A percentile compares a stretch with the other conserved stretches of the same genome.
Conservation (phyloP, 2,329 filamentous ascomycete genomes). For the Ophiostoma piceae region DNA sequence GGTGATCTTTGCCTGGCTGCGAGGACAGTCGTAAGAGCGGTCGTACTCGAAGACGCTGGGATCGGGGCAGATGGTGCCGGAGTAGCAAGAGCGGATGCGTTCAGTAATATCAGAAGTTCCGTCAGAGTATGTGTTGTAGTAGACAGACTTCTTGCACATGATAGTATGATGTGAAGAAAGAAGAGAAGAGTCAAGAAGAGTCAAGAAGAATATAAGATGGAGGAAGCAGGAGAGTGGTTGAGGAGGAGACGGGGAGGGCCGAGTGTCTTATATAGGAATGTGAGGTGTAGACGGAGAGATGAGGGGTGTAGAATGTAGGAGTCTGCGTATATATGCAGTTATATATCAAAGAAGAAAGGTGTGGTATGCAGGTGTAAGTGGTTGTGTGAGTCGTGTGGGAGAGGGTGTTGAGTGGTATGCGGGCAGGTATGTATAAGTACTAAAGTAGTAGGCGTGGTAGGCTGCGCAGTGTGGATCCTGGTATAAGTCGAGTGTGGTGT, state of each 20-base stretch:
- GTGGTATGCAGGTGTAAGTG: slow-evolving; percentile 6
- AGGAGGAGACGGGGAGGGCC: slow-evolving; percentile 11
- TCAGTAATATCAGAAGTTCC: slow-evolving; percentile 33
- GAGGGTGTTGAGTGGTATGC: neutral
- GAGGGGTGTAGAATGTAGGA: neutral
- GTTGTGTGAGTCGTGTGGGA: slow-evolving; percentile 1
- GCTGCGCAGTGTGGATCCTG: neutral
- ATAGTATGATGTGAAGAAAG: slow-evolving; percentile 25
- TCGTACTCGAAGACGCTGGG: slow-evolving; percentile 28
- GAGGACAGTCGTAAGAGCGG: slow-evolving; percentile 22
- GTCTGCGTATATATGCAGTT: neutral
- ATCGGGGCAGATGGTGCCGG: slow-evolving; percentile 31
- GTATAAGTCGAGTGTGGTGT: neutral
- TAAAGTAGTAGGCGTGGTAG: neutral
- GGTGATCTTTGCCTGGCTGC: slow-evolving; percentile 19
- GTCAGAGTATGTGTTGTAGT: slow-evolving; percentile 35
- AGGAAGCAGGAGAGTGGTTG: neutral
- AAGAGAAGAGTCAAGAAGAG: slow-evolving; percentile 1
- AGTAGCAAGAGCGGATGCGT: slow-evolving; percentile 32
- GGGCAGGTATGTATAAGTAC: neutral
- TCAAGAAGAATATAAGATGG: neutral
- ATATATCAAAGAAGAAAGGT: neutral
- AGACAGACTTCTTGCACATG: slow-evolving; percentile 36
- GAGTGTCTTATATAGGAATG: slow-evolving; percentile 16
- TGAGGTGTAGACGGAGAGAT: slow-evolving; percentile 12